Evolutionary conservation across 306 rosid species (phyloP).

Genomic region (Echinosophora koreensis): DNA sequence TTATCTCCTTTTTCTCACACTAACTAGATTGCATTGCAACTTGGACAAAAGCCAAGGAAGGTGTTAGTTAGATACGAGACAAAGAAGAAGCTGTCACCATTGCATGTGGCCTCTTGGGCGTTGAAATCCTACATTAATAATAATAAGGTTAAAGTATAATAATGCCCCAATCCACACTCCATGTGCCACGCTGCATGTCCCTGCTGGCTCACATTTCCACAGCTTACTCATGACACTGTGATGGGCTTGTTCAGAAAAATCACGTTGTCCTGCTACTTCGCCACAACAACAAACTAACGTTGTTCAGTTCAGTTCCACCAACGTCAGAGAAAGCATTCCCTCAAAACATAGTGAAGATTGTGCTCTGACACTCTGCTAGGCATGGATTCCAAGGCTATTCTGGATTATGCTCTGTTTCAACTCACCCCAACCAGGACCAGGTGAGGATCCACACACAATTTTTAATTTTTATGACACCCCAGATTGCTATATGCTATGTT

Average conservation of each 20-base stretch:
- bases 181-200: constrained; percentile 55
- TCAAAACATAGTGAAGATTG: constrained; percentile 1
- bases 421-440: constrained; percentile 70
- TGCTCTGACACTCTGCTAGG: constrained; percentile 43
- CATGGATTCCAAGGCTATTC: constrained; percentile 60
- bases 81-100: constrained; percentile 38
- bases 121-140: constrained; percentile 43
- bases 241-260: constrained; percentile 21
- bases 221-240: constrained; percentile 35
- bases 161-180: constrained; percentile 51
- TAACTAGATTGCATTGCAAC: too few relatives aligned
- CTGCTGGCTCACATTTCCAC: constrained; percentile 35
- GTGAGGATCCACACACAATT: not conserved
- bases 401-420: constrained; percentile 65
- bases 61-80: constrained; percentile 30
- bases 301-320: not conserved
- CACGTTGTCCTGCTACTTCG: constrained; percentile 3
- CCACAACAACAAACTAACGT: constrained; percentile 7
- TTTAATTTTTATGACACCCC: constrained; percentile 17
- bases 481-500: constrained; percentile 2
- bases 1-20: not conserved
- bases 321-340: constrained; percentile 19
- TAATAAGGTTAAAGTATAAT: constrained; percentile 22
- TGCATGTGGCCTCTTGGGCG: constrained; percentile 49
- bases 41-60: not conserved